Base-by-base conservation (phyloP, 257 asterid species). In the Asclepias syriaca region DNA sequence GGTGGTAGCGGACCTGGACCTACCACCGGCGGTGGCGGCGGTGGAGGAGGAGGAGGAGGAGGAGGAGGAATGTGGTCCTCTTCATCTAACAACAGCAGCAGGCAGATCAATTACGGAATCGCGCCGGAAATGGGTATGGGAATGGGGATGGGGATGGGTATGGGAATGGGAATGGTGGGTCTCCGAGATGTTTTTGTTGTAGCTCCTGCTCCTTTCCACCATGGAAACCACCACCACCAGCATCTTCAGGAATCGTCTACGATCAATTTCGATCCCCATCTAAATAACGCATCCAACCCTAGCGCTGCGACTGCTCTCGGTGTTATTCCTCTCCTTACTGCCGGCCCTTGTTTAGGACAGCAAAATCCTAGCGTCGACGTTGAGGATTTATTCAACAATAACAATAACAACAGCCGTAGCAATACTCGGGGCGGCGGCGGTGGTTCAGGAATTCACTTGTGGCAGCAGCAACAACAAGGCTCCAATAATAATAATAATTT, bases 51-150 rank as follows among this genome's bases (percentile, higher is more conserved):
- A 0, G 84, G 71, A 0, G 79, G 78, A 2, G 57, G 45, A 0
- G 84, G 80, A 0, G 88, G 74, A 2, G 92, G 84, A 45, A 72
- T 87, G 85, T 90, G 96, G 97, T 68, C 90, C 24, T 73, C 89
- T 22, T 57, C 86, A 39, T 18, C 88, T 5, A 18, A 79, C 11
- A 18, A 79, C 11, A 73, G 39, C 39, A 34, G 39, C 39, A 34
- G 97, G 60, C 96, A 90, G 79, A 77, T 86, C 74, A 88, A 85
- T 83, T 82, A 87, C 59, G 96, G 91, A 29, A 66, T 88, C 0
- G 80, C 85, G 0, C 85, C 91, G 29, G 97, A 90, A 14, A 81
- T 81, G 79, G 74, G 77, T 3, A 81, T 43, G 48, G 46, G 46
- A 6, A 40, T 40, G 46, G 46, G 46, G 46, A 40, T 40, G 27